Base-by-base conservation (phyloP, 1,284 basidiomycete species). In the Mycena citricolor region DNA sequence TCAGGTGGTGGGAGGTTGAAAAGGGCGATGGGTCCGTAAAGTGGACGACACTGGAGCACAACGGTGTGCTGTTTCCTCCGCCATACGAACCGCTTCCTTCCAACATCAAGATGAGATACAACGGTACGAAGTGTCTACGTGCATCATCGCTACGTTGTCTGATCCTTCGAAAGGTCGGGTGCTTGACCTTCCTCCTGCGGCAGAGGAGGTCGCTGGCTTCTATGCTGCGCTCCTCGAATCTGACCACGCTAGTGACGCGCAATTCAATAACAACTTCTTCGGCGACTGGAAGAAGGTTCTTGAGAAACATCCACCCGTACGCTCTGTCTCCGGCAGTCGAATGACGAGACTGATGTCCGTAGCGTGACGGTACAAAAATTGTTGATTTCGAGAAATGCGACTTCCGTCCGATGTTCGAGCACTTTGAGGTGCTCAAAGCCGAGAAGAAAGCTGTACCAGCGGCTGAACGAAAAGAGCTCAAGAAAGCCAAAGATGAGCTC, bases 121-220 rank as follows among this genome's bases (percentile, higher is more conserved):
- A 95, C 54, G 95, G 94, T 90, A 61, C 42, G 62, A 40, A 32
- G 11, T 49, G 32, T 51, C 51, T 24, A 46, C 47, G 19, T 23
- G 11, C 28, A 39, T 40, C 20, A 32, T 21, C 25, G 52, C 56
- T 38, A 56, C 50, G 23, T 47, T 46, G 41, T 53, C 19, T n/a
- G 44, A 45, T 57, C 42, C 52, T 45, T 22, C 34, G 42, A 31
- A 57, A 94, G 93, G 91, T 54, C 82, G 86, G 62, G 64, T 75
- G 5, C 79, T 98, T 31, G 74, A 85, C 47, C 81, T 99, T 16
- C 83, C 91, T 11, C 83, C 79, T 11, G 90, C 88, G 55, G 77
- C 94, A 2, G 97, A 99, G 67, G 97, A 99, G 66, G 94, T 99
- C 30, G 97, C 97, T 32, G 89, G 90, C 26, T 99, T 99, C 69